These are phyloP conservation scores for Taphrina wiesneri DNA, from an alignment of 1,139 yeast species.

Conservation along the genomic window DNA sequence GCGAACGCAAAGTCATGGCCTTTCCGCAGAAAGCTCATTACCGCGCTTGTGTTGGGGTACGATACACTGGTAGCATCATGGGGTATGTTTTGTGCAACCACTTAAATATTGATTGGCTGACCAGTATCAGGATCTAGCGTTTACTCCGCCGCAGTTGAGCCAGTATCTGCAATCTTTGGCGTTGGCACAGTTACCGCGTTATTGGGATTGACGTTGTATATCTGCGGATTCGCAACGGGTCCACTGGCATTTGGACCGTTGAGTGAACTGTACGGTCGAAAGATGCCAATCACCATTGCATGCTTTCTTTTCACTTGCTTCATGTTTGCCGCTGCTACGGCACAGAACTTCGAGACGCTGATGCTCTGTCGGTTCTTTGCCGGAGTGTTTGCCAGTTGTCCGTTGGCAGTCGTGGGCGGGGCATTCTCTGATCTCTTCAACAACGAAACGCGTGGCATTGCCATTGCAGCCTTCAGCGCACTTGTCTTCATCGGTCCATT, in stretches of 20 bases:
- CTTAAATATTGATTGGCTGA: background rate
- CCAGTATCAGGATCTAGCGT: constrained; percentile 48
- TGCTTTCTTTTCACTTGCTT: constrained; percentile 56
- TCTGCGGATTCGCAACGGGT: constrained; percentile 37
- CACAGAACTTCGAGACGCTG: constrained; percentile 52
- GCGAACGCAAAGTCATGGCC: constrained; percentile 20
- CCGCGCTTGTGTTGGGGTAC: constrained; percentile 48
- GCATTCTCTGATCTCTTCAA: constrained; percentile 72
- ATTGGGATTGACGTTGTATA: constrained; percentile 57
- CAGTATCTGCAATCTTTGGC: constrained; percentile 51
- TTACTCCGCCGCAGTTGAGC: constrained; percentile 56
- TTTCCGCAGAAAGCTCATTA: background rate
- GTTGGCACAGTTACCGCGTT: constrained; percentile 60
- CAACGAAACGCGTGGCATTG: constrained; percentile 66
- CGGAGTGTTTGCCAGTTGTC: constrained; percentile 81
- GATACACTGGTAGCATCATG: constrained; percentile 54
- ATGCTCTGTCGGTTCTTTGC: constrained; percentile 74
- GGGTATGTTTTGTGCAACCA: constrained; percentile 46
- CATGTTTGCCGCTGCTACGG: constrained; percentile 62
- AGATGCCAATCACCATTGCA: constrained; percentile 39
- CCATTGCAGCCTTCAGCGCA: constrained; percentile 48
- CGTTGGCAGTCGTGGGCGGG: constrained; percentile 87
- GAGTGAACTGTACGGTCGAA: constrained; percentile 56
- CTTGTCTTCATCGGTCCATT: constrained; percentile 58
- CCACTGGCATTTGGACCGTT: constrained; percentile 64